Evolutionary conservation across 148 eudicot species (phyloP).

Genomic region (Talinum fruticosum): DNA sequence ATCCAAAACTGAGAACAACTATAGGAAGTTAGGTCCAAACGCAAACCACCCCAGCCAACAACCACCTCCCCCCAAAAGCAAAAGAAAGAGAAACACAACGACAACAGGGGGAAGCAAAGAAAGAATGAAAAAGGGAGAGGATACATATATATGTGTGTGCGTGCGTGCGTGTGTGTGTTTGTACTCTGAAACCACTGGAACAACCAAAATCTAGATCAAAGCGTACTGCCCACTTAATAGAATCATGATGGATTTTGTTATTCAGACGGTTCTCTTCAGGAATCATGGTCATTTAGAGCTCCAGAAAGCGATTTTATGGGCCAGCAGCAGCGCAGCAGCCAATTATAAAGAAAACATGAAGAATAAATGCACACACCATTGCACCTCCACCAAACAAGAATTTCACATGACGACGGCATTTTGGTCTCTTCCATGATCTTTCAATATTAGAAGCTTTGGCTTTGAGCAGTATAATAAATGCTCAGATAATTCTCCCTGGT

Average conservation of each 20-base stretch:
- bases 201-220: not conserved
- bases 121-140: not conserved
- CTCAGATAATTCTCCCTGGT: conserved; percentile 66
- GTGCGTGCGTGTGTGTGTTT: no score
- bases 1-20: not conserved
- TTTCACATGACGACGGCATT: conserved; percentile 69
- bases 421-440: conserved; percentile 84
- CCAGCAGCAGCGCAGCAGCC: not conserved
- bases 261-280: not conserved
- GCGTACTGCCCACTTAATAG: not conserved
- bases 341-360: conserved; percentile 1
- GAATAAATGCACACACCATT: conserved; percentile 32
- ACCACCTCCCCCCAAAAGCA: not conserved
- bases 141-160: no score
- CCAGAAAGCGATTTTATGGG: not conserved
- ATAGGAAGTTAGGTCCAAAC: not conserved
- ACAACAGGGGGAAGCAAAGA: no score
- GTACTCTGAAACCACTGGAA: not conserved
- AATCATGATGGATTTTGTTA: not conserved
- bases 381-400: conserved; percentile 71
- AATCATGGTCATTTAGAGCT: not conserved
- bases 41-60: not conserved
- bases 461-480: conserved; percentile 82
- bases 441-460: conserved; percentile 57
- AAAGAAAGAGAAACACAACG: no score